Percentiles rank a stretch among this genome's conserved stretches.
These are phyloP conservation scores for Hirschioporus abietinus DNA, from an alignment of 768 basidiomycete species.

Conservation along the genomic window DNA sequence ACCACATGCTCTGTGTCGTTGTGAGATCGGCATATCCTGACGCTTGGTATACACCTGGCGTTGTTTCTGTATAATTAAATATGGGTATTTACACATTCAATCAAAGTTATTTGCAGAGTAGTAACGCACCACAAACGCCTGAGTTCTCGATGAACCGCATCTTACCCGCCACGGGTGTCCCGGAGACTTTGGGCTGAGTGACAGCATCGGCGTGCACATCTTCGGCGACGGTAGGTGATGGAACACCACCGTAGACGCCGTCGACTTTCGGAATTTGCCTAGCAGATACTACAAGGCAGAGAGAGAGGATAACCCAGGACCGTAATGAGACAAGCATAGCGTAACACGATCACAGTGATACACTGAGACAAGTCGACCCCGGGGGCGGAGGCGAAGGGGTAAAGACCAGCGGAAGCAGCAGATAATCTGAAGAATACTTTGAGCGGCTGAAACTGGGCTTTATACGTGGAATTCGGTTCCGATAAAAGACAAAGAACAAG, in stretches of 20 bases:
- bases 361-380: no score
- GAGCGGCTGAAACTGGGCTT: background rate
- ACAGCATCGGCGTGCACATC: slow-evolving; percentile 4
- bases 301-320: background rate
- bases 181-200: slow-evolving; percentile 5
- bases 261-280: slow-evolving; percentile 44
- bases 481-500: background rate
- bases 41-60: slow-evolving; percentile 54
- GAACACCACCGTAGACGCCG: slow-evolving; percentile 47
- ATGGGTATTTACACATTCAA: background rate
- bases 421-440: background rate
- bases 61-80: slow-evolving; percentile 37
- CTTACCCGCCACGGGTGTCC: slow-evolving; percentile 31
- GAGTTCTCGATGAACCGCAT: slow-evolving; percentile 56
- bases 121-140: slow-evolving; percentile 48
- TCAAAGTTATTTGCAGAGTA: background rate
- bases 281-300: slow-evolving; percentile 10
- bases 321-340: background rate
- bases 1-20: slow-evolving; percentile 55
- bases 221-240: slow-evolving; percentile 10
- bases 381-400: no score
- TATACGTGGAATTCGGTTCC: background rate
- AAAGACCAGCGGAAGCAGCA: background rate
- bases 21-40: slow-evolving; percentile 62
- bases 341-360: background rate